Percentiles rank a stretch among this genome's conserved stretches.
phyloP scores from a whole-genome alignment of 116 monocot species.

The Papilionanthe hybrid region DNA sequence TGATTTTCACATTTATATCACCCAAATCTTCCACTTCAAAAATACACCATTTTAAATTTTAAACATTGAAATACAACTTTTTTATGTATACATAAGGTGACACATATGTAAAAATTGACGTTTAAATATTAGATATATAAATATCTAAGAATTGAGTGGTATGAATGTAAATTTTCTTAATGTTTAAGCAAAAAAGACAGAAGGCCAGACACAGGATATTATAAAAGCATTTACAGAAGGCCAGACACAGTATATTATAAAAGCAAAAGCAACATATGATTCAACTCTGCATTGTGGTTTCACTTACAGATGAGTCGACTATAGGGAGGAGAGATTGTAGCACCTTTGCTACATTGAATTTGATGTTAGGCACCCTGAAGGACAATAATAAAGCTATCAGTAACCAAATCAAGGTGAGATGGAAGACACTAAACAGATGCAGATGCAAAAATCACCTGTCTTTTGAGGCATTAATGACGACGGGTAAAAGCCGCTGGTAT shows the following conservation, averaged over 20 bases:
- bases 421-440: background rate
- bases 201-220: no score
- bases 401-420: background rate
- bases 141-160: no score
- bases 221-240: background rate
- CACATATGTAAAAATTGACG: no score
- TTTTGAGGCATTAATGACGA: constrained; percentile 37
- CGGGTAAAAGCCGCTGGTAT: constrained; percentile 38
- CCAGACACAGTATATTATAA: background rate
- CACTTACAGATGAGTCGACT: constrained; percentile 65
- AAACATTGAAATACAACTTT: no score
- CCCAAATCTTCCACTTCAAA: no score
- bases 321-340: constrained; percentile 57
- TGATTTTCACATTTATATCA: no score
- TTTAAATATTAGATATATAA: no score
- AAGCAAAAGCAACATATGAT: background rate
- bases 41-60: no score
- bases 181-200: no score
- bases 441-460: constrained; percentile 23
- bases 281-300: background rate
- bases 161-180: no score
- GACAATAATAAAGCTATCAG: background rate
- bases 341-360: constrained; percentile 88
- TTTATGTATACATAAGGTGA: no score
- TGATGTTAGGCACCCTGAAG: constrained; percentile 84